Evolutionary conservation across 805 yeast genomes (phyloP), one percentile per base, ranked within the genome.

Genomic region (Candida nanaspora): DNA sequence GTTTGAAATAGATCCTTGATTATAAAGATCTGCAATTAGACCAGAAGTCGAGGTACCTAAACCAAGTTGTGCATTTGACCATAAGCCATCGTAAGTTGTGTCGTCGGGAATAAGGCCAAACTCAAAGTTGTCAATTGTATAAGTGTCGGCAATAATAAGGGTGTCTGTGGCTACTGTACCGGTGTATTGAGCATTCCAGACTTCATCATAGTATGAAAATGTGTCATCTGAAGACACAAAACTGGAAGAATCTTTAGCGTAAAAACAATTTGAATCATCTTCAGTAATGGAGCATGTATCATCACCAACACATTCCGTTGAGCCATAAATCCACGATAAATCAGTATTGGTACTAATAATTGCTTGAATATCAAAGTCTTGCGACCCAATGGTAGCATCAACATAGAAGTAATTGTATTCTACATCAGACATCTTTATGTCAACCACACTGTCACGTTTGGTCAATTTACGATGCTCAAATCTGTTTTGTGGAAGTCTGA

Each of bases 311-410:
- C 35, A 23, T 13, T 29, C 30, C 6, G 21, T 14, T 6, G 50
- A 36, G 21, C 46, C 43, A 28, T 46, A 46, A 22, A 61, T 54
- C 65, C 65, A 61, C 2, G 60, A 44, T 31, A 55, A 56, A 4
- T 59, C 46, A 11, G 59, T 55, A 1, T 55, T 60, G 2, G 66
- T 61, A 41, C 58, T 62, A 35, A 63, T 43, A 27, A 56, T 51
- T 15, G 55, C 52, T 11, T 42, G 40, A 6, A 56, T 38, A 13
- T 44, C 46, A 29, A 51, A 48, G 11, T 46, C 47, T 28, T 57
- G 56, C 11, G 57, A 53, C 4, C 66, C 66, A 18, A 60, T 41
- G 9, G 37, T 28, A 21, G 50, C 45, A n/a, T 42, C 46, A n/a
- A 53, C 29, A 34, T 38, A 33, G 26, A 46, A 53, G 36, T 49